Base-by-base conservation (phyloP, 345 rosid species). In the Lepidium aucheri region DNA sequence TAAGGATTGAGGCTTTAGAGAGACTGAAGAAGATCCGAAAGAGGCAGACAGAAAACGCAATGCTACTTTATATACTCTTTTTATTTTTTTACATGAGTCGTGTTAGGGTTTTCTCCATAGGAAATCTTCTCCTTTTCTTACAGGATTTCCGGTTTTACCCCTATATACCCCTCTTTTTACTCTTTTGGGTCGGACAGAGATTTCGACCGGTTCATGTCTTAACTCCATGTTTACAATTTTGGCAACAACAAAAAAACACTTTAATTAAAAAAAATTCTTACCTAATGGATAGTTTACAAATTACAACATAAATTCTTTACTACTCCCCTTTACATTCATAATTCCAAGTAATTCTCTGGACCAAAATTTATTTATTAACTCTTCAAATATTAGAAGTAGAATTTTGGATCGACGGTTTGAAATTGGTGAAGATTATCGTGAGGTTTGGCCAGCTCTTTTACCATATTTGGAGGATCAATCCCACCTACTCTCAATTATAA, bases 71-170 rank as follows among this genome's bases (percentile, higher is more conserved):
- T 74, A 74, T 74, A 74, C 45, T 36, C 44, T 6, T 30, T 5
- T 45, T 4, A 9, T 1, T 16, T 44, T 13, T 22, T 9, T 5
- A 46, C 42, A 22, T 12, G 69, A 53, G 52, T 50, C 74, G 69
- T 61, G 17, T 74, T 74, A 61, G 70, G 78, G 78, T 68, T 74
- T 73, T 61, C 78, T 67, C 54, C 5, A 6, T 12, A 6, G 34
- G 24, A 61, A 38, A 40, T 11, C 63, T 44, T 74, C 65, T 68
- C 47, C 46, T 54, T 1, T 28, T 60, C 13, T 44, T 14, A 1
- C 8, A 0, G 12, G 1, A 61, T 5, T 74, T 47, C 60, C 78
- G 17, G 0, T 38, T 74, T 74, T 74, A 13, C 69, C 78, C 78
- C 30, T 61, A 0, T 15, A 0, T 6, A 0, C 42, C 11, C 36